phyloP scores from a whole-genome alignment of 345 rosid species.

The Carallia brachiata region DNA sequence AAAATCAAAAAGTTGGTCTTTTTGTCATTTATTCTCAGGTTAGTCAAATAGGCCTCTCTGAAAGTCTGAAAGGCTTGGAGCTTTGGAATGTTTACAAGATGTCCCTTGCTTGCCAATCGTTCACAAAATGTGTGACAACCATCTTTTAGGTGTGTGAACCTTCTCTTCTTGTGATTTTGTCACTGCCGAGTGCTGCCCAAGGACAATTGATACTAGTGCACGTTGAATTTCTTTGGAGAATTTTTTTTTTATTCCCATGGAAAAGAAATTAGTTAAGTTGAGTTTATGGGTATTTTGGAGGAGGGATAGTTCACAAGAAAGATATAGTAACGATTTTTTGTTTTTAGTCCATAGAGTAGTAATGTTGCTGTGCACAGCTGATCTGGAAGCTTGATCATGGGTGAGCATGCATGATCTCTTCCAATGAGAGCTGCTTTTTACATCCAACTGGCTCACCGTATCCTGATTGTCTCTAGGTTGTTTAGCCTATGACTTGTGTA shows the following conservation, averaged over 20 bases:
- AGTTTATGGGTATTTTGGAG: conserved; percentile 16
- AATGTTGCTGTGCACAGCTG: conserved; percentile 15
- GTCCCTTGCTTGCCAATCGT: conserved; percentile 27
- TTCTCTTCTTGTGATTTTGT: background rate
- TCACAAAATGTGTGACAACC: conserved; percentile 38
- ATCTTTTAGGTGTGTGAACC: background rate
- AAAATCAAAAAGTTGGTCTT: too few relatives aligned
- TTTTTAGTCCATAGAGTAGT: conserved; percentile 16
- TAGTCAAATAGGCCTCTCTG: too few relatives aligned
- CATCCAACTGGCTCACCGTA: background rate
- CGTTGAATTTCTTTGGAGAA: too few relatives aligned
- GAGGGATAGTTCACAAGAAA: background rate
- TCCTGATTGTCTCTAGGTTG: background rate
- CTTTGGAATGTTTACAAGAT: conserved; percentile 42
- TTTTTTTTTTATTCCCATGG: background rate
- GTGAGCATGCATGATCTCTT: background rate
- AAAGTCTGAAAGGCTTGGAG: conserved; percentile 13
- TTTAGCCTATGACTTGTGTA: background rate
- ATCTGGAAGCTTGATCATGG: conserved; percentile 10
- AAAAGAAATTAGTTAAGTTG: conserved; percentile 25
- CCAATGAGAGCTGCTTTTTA: conserved; percentile 8
- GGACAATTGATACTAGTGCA: background rate
- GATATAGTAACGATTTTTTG: background rate
- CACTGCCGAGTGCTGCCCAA: background rate
- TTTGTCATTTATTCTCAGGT: too few relatives aligned